Base-by-base conservation (phyloP, 352 stramenopile genomes). In the Pelagophyceae sp. region DNA sequence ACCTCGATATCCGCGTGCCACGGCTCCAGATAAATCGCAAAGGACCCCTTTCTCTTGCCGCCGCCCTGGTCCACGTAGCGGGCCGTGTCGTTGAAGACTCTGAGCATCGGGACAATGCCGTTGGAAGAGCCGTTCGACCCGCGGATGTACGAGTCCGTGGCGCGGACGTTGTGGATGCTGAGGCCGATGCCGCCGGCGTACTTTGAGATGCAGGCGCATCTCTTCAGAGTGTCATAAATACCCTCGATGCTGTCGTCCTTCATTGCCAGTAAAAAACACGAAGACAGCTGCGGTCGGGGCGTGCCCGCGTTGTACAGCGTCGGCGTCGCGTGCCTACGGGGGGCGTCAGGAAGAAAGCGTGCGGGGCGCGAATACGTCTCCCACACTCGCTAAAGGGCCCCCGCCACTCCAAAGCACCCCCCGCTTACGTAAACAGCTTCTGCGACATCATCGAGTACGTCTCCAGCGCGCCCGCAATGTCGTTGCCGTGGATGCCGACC, bases 21-120 rank as follows among this genome's bases (percentile, higher is more conserved):
- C 27, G 96, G 96, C 85, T 99, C 96, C 50, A 99, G 83, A 88
- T 99, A 99, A 33, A 98, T 95, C 27, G 96, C 95, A 82, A 99
- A 98, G 27, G 89, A 97, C 29, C 96, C 96, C 87, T 99, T 99
- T 71, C 96, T 88, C 81, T 91, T 91, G 80, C 95, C 94, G 72
- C 94, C 94, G 50, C 94, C 94, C 85, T 99, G 96, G 86, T 99
- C 96, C 67, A 99, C 96, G 85, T 99, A 99, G 25, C 96, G 90
- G 0, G 96, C 96, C 33, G 96, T 99, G 86, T 99, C 96, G 87
- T 99, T 99, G 83, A 99, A 99, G 61, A 99, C 96, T n/a, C 96
- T 89, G 45, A 99, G 87, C 96, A 99, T 99, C 35, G 96, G 96
- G 37, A 99, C 95, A 80, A 99, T 97, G 23, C 96, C 96, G 80